Evolutionary conservation across 2,329 filamentous ascomycete species (phyloP), one percentile per base, ranked within the genome.

Genomic region (Fusarium incarnatum): DNA sequence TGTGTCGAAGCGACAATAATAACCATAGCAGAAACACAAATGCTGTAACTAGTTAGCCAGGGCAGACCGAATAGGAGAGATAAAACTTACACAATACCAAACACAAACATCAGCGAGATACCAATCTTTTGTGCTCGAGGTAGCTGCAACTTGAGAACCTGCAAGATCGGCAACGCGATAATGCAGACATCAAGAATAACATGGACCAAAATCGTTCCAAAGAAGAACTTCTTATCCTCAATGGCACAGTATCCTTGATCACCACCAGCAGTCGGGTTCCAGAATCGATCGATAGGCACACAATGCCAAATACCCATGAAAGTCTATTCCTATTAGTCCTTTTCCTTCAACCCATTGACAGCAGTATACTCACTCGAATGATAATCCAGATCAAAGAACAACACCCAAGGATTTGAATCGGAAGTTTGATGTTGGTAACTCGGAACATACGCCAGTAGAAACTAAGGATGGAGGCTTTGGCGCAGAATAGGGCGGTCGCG

Each of bases 371-470:
- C 23, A 75, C 73, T 44, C 77, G 64, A n/a, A 77, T 67, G 27
- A 73, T 72, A 30, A 78, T 72, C 77, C 77, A 78, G 15, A 76
- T 60, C 18, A 75, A 2, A 1, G 74, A 71, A 10, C 58, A 63
- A 0, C 27, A 70, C 22, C 70, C 65, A 3, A 79, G 42, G 12
- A 78, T 70, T 42, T 73, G 67, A 25, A 78, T 78, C 1, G 76
- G 72, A 0, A 75, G 59, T 13, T 70, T 71, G 60, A 74, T 74
- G 32, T 69, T 73, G 18, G 67, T 72, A 20, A 74, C 69, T 12
- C 69, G 66, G 20, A 79, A 79, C 57, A 79, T 69, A 25, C 77
- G 75, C 75, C 74, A 77, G 69, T 79, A 79, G 23, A 79, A 74
- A 22, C 56, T 68, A 10, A 79, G 62, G 15, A 78, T 72, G 2